Evolutionary conservation across 1,284 basidiomycete genomes (phyloP).

Genomic region (Mycena citricolor): DNA sequence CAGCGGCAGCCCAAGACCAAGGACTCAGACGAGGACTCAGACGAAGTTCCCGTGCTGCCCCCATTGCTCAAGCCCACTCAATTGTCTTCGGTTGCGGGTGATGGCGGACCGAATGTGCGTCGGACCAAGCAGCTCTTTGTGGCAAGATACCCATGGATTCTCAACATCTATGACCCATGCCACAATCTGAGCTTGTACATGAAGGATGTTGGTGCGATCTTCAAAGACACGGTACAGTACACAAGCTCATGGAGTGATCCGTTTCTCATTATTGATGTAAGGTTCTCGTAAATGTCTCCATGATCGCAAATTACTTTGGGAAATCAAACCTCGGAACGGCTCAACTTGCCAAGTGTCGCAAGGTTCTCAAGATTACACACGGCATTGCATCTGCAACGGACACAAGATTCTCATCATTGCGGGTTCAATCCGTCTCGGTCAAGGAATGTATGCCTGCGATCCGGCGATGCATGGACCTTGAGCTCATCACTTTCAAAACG

Average conservation of each 20-base stretch:
- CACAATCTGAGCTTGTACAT: slow-evolving; percentile 20
- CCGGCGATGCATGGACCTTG: neutral
- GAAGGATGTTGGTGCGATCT: slow-evolving; percentile 26
- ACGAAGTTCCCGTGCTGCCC: too few relatives aligned
- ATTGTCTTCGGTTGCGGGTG: neutral
- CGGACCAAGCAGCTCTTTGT: neutral
- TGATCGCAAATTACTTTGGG: slow-evolving; percentile 15
- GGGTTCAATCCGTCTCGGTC: slow-evolving; percentile 12
- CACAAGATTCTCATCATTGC: slow-evolving; percentile 11
- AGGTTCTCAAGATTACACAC: slow-evolving; percentile 5
- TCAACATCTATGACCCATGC: slow-evolving; percentile 27
- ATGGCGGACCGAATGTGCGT: neutral
- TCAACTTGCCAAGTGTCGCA: slow-evolving; percentile 5
- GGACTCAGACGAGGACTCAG: too few relatives aligned
- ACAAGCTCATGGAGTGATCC: too few relatives aligned
- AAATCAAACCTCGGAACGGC: slow-evolving; percentile 17
- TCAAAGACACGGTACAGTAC: too few relatives aligned
- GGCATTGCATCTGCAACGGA: slow-evolving; percentile 19
- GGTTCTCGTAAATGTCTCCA: slow-evolving; percentile 11
- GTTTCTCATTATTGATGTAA: neutral
- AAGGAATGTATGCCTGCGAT: slow-evolving; percentile 15
- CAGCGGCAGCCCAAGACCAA: too few relatives aligned
- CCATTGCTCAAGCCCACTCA: too few relatives aligned
- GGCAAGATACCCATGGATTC: slow-evolving; percentile 14
- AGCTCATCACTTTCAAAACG: neutral